Evolutionary conservation across 768 basidiomycete species (phyloP), one percentile per base, ranked within the genome.

Genomic region (Trichaptum fuscoviolaceum): DNA sequence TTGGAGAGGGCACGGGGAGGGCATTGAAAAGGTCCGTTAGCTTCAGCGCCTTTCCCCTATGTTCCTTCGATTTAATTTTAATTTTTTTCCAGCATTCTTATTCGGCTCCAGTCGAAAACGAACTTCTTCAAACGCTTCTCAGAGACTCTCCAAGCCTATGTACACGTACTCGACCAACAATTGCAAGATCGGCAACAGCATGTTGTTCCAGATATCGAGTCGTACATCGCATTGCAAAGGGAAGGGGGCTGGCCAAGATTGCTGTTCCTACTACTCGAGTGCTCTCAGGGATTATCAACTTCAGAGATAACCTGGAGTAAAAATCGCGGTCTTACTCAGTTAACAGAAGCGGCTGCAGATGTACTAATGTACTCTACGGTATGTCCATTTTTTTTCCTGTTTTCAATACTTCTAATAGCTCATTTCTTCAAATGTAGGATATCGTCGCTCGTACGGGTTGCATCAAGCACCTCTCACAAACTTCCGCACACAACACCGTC

Each of bases 361-460:
- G 77, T 88, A 58, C 79, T 86, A 15, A 78, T 79, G 7, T 82
- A 82, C 77, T 82, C 84, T n/a, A 75, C 81, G 75, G 88, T 88
- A 73, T 58, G 77, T 72, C n/a, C 36, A 36, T n/a, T 23, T 27
- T 18, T 30, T 7, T 35, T 26, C 66, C 20, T 17, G 17, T 64
- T 42, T 9, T 23, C 57, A 23, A 35, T 59, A 25, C 52, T n/a
- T 36, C 61, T 9, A 63, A 58, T 25, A 64, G 66, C n/a, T 63
- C 63, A 68, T 15, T 30, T n/a, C n/a, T 58, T n/a, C 35, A 24
- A 65, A 27, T 30, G 17, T 65, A 90, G 89, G 89, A 90, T 69
- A 79, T 89, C 6, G 77, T 83, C 0, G 81, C 86, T 0, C 89
- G 82, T 71, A 85, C 42, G 20, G 42, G 42, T 2, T 52, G 84